Percentiles rank a stretch among this genome's conserved stretches.
These are phyloP conservation scores for Solanum chilense DNA, from an alignment of 257 asterid genomes.

Conservation along the genomic window DNA sequence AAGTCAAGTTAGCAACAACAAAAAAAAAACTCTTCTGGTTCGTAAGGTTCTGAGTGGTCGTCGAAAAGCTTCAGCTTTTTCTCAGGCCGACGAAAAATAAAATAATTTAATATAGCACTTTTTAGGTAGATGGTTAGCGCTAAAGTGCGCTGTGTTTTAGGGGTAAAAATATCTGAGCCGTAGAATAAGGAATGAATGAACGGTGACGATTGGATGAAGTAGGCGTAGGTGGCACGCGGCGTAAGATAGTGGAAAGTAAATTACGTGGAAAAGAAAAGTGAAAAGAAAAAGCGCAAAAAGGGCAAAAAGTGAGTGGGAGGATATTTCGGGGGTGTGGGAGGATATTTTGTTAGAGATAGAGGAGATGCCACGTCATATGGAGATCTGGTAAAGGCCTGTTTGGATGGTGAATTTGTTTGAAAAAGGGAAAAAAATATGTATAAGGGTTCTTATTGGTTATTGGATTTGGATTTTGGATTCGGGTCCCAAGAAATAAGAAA, in stretches of 20 bases:
- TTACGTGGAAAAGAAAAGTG: constrained; percentile 17
- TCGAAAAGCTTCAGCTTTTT: background rate
- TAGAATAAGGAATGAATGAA: background rate
- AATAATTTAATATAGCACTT: constrained; percentile 24
- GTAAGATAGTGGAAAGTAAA: constrained; percentile 5
- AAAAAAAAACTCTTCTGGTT: background rate
- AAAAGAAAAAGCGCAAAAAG: background rate
- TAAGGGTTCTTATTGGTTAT: background rate
- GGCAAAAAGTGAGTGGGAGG: background rate
- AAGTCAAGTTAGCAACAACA: background rate
- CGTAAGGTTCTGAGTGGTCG: background rate
- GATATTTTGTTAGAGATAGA: constrained; percentile 23
- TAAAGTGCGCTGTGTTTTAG: constrained; percentile 8
- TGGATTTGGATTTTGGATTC: background rate
- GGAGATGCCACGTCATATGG: constrained; percentile 35
- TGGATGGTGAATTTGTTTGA: background rate
- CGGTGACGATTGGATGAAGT: constrained; percentile 7
- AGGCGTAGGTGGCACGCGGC: background rate
- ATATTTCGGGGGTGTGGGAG: constrained; percentile 3
- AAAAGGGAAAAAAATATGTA: background rate
- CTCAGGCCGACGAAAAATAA: background rate
- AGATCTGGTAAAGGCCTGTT: background rate
- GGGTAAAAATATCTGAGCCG: background rate
- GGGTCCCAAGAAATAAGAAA: background rate
- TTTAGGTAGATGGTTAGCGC: constrained; percentile 15